Evolutionary conservation across 352 stramenopile species (phyloP).

Genomic region (Globisporangium rhizosaccharum): DNA sequence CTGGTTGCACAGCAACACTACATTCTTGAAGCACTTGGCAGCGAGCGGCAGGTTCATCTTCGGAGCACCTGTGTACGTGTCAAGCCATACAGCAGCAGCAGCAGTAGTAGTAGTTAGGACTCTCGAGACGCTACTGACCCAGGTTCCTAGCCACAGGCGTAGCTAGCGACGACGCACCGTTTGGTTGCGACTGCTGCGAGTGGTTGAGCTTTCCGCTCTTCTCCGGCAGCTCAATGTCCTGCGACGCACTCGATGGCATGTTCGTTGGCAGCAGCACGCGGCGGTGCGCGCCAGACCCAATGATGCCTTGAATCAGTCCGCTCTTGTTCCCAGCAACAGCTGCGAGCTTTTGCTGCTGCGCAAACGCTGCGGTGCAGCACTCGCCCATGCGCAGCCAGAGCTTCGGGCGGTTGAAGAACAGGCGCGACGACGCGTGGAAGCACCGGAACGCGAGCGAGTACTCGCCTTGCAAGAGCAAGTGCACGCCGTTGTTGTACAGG

Average conservation of each 20-base stretch:
- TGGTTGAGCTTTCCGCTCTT: constrained; percentile 43
- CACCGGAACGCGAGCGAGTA: constrained; percentile 84
- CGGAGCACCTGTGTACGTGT: constrained; percentile 20
- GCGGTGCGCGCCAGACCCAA: constrained; percentile 74
- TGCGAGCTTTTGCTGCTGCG: constrained; percentile 58
- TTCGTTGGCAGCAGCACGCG: constrained; percentile 77
- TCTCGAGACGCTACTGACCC: neutral
- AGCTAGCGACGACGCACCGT: constrained; percentile 16
- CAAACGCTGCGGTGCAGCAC: constrained; percentile 85
- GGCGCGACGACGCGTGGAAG: constrained; percentile 82
- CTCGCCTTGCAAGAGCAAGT: constrained; percentile 82
- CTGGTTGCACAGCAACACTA: constrained; percentile 76
- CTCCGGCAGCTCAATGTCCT: constrained; percentile 63
- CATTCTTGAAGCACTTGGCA: constrained; percentile 87
- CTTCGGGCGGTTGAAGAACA: constrained; percentile 90
- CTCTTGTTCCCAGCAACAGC: constrained; percentile 72
- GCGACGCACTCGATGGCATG: constrained; percentile 45
- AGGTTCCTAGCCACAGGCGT: no score
- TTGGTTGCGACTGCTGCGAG: constrained; percentile 19
- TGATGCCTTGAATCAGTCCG: constrained; percentile 69
- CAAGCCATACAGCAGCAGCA: constrained; percentile 1
- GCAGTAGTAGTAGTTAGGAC: neutral
- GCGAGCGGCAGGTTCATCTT: constrained; percentile 85
- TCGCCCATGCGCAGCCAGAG: constrained; percentile 90
- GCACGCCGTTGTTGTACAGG: constrained; percentile 91